Evolutionary conservation across 2,329 filamentous ascomycete species (phyloP).

Genomic region (Hypoxylon rubiginosum): DNA sequence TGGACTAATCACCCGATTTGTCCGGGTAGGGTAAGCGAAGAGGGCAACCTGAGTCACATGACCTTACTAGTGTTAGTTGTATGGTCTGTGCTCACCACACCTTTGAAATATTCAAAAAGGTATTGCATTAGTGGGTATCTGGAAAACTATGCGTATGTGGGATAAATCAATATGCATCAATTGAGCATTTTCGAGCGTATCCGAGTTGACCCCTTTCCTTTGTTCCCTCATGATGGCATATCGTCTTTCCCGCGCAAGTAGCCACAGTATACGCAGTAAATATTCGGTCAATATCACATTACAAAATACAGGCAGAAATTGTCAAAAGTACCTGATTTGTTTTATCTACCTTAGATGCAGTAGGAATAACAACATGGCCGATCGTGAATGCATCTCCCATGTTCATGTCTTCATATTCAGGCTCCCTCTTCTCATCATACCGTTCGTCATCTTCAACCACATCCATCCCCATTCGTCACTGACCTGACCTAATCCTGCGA

Average conservation of each 20-base stretch:
- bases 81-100: conserved; percentile 18
- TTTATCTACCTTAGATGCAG: conserved; percentile 27
- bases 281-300: too few species aligned
- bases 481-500: conserved; percentile 52
- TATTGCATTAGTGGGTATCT: neutral
- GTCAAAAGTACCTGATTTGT: neutral
- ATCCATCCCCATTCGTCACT: neutral
- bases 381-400: neutral
- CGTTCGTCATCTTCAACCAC: conserved; percentile 9
- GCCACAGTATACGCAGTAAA: too few species aligned
- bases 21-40: conserved; percentile 52
- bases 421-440: conserved; percentile 4
- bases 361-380: neutral
- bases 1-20: conserved; percentile 46
- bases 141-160: neutral
- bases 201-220: neutral
- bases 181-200: neutral
- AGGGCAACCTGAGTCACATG: conserved; percentile 47
- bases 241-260: too few species aligned
- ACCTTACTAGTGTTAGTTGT: conserved; percentile 25
- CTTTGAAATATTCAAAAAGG: neutral
- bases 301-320: neutral
- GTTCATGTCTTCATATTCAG: neutral
- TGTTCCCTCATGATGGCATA: too few species aligned
- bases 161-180: conserved; percentile 7